A percentile compares a stretch with the other conserved stretches of the same genome.
These are phyloP conservation scores for Mycena metata DNA, from an alignment of 768 basidiomycete species.

Conservation along the genomic window DNA sequence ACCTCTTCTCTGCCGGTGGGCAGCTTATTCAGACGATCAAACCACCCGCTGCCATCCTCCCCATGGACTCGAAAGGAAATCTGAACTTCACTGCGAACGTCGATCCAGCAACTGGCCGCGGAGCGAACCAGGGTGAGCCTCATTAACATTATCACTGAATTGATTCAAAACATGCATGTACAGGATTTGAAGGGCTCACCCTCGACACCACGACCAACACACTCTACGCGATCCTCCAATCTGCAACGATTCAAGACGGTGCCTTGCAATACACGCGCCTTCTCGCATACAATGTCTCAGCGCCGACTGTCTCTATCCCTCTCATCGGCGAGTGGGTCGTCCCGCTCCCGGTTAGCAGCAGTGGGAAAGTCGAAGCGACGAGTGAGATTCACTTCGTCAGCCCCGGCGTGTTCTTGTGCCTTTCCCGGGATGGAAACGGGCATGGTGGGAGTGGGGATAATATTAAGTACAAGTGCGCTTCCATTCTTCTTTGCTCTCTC, in stretches of 20 bases:
- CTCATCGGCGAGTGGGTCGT: conserved; percentile 73
- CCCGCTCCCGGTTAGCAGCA: conserved; percentile 65
- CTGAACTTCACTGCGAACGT: conserved; percentile 66
- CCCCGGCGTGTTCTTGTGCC: conserved; percentile 66
- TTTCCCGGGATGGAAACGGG: conserved; percentile 73
- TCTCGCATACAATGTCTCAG: conserved; percentile 65
- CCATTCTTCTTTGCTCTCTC: not conserved
- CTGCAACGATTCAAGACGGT: conserved; percentile 76
- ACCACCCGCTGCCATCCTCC: conserved; percentile 70
- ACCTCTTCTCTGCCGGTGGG: conserved; percentile 63
- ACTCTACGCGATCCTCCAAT: conserved; percentile 74
- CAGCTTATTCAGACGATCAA: conserved; percentile 68
- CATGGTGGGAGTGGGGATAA: conserved; percentile 64
- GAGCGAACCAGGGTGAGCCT: conserved; percentile 64
- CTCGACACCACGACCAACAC: conserved; percentile 59
- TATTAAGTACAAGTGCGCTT: conserved; percentile 65
- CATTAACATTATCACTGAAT: not conserved
- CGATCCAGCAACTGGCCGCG: conserved; percentile 66
- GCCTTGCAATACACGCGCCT: conserved; percentile 69
- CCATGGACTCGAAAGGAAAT: conserved; percentile 56
- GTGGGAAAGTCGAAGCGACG: conserved; percentile 63
- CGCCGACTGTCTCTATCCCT: conserved; percentile 48
- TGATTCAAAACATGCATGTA: not conserved
- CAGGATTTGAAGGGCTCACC: conserved; percentile 75
- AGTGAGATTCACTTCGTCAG: conserved; percentile 73